A percentile compares a stretch with the other conserved stretches of the same genome.
Evolutionary conservation across 805 yeast genomes (phyloP).

Genomic region (Lachancea meyersii): DNA sequence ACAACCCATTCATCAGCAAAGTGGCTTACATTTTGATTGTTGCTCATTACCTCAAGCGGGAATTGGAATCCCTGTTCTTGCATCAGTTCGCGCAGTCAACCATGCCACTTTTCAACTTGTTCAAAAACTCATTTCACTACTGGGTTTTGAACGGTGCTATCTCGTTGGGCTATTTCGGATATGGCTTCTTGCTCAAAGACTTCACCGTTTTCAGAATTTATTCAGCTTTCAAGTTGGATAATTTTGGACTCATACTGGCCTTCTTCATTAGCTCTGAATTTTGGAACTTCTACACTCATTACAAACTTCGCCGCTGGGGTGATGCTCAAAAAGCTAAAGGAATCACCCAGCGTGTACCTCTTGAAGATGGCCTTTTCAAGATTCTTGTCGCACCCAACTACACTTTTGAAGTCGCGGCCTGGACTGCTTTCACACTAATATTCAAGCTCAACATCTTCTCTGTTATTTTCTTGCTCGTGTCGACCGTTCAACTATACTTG

Average conservation of each 20-base stretch:
- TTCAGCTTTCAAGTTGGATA: conserved; percentile 14
- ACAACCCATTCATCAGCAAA: conserved; percentile 25
- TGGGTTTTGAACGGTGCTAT: conserved; percentile 82
- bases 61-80: conserved; percentile 75
- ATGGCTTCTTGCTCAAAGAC: conserved; percentile 37
- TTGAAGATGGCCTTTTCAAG: conserved; percentile 79
- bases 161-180: conserved; percentile 43
- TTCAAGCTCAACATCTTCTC: conserved; percentile 70
- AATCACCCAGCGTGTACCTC: conserved; percentile 33
- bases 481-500: conserved; percentile 74
- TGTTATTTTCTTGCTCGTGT: conserved; percentile 61
- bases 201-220: conserved; percentile 15
- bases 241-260: conserved; percentile 32
- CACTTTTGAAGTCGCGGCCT: conserved; percentile 74
- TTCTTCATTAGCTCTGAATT: conserved; percentile 56
- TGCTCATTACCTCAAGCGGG: conserved; percentile 82
- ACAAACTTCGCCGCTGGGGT: conserved; percentile 50
- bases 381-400: conserved; percentile 90
- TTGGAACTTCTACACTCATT: conserved; percentile 69
- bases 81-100: conserved; percentile 85
- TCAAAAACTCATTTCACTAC: conserved; percentile 86
- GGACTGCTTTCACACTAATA: conserved; percentile 66
- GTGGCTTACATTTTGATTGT: conserved; percentile 43
- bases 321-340: conserved; percentile 34
- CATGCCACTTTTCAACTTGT: conserved; percentile 83